A percentile compares a stretch with the other conserved stretches of the same genome.
Conservation (phyloP, 108 stramenopile genomes). For the Aurantiochytrium sp. region DNA sequence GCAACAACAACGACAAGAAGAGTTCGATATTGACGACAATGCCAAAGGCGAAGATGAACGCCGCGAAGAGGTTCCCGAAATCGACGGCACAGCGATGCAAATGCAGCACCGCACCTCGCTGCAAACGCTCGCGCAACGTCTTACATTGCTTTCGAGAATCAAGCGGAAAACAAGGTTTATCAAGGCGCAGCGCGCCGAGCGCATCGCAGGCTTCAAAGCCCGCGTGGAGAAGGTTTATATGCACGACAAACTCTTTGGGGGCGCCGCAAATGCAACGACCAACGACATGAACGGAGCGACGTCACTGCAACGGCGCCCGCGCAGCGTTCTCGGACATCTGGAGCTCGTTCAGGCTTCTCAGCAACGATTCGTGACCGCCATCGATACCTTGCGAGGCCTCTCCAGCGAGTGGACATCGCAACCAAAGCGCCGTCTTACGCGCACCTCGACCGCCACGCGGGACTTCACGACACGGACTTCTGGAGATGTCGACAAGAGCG, state of each 20-base stretch:
- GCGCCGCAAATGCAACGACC: not conserved
- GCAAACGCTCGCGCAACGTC: not conserved
- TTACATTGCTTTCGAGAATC: not conserved
- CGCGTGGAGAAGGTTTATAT: not conserved
- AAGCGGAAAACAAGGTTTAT: not conserved
- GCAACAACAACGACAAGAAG: not conserved
- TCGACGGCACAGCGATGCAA: too few relatives aligned
- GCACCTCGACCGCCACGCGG: not conserved
- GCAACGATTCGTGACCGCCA: not conserved
- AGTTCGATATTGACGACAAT: too few relatives aligned
- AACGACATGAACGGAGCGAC: not conserved
- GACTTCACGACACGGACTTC: too few relatives aligned
- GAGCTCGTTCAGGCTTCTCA: not conserved
- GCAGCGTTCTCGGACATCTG: not conserved
- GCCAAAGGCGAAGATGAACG: too few relatives aligned
- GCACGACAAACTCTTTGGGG: constrained; percentile 11
- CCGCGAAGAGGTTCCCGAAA: too few relatives aligned
- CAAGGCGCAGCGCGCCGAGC: not conserved
- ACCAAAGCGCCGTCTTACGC: not conserved
- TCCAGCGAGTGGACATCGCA: not conserved
- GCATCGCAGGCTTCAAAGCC: not conserved
- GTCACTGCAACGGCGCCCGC: not conserved
- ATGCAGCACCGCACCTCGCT: not conserved
- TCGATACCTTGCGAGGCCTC: not conserved
- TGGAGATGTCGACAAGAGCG: not conserved